Evolutionary conservation across 1,139 yeast genomes (phyloP), one percentile per base, ranked within the genome.

Genomic region (Entelexis paramagnoliae): DNA sequence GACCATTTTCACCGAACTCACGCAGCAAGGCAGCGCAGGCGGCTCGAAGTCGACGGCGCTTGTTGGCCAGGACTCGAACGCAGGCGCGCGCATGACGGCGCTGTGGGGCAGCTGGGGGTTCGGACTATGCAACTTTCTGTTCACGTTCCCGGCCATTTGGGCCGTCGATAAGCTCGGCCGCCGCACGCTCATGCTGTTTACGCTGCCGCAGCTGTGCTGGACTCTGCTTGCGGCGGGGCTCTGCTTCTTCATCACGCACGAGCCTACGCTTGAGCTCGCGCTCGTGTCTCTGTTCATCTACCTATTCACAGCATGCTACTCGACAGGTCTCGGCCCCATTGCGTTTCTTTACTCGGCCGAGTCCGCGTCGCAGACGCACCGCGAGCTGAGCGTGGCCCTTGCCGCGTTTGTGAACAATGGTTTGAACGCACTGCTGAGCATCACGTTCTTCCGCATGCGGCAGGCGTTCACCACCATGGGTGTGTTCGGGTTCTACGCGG

Each of bases 321-420:
- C 93, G 0, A 80, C 85, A 2, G 91, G 94, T 56, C 87, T 83
- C 69, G 95, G 95, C 45, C 95, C 94, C 14, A 94, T 86, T 48
- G 94, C 95, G 8, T 86, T 86, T 71, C 83, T 93, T 1, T 84
- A 85, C 64, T 81, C 93, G 32, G 94, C 95, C 17, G 94, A 86
- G 67, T 85, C 84, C 57, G 86, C 85, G 73, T 89, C 93, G 52
- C 73, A 86, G 59, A 84, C 84, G 62, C 81, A 85, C 56, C 80
- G 95, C 69, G 93, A 87, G 62, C 70, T 85, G 50, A 94, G 95
- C 53, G 84, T 88, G 82, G 81, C 91, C 4, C 73, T 81, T 60
- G 95, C 94, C 19, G 83, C 83, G 16, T 49, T 50, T n/a, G 54
- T 53, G 17, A 58, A 87, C 66, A 86, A 95, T 93, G 83, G 84